These are phyloP conservation scores for Helianthus tuberosus DNA, from an alignment of 129 eudicot genomes.

Conservation along the genomic window DNA sequence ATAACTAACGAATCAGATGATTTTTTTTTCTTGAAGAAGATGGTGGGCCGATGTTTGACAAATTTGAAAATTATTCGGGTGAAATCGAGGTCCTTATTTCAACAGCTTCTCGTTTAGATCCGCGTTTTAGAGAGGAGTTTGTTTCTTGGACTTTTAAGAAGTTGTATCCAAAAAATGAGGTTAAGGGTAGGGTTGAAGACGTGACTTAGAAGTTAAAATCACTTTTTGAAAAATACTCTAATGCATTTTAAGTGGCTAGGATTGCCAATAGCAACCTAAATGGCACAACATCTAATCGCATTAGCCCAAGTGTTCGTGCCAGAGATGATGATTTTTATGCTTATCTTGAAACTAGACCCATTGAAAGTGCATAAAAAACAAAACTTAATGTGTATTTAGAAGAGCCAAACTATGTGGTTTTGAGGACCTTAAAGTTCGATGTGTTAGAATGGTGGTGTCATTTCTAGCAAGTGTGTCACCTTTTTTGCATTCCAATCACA, in stretches of 20 bases:
- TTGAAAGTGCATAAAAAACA: too few relatives aligned
- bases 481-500: neutral
- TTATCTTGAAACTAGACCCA: neutral
- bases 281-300: neutral
- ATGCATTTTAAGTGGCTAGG: neutral
- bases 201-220: neutral
- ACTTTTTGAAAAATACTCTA: neutral
- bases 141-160: neutral
- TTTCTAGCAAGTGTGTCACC: neutral
- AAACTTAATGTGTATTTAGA: neutral
- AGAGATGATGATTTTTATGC: neutral
- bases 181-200: neutral
- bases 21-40: neutral
- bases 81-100: neutral
- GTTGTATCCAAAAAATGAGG: neutral
- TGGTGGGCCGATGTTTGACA: neutral
- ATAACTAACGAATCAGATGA: neutral
- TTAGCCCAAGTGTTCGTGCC: neutral
- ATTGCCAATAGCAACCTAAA: neutral
- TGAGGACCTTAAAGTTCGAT: neutral
- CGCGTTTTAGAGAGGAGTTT: neutral
- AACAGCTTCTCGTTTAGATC: neutral
- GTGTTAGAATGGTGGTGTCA: neutral
- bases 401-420: neutral
- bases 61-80: neutral